phyloP scores from a whole-genome alignment of 2,329 filamentous ascomycete genomes.

The Xylariaceae sp. region DNA sequence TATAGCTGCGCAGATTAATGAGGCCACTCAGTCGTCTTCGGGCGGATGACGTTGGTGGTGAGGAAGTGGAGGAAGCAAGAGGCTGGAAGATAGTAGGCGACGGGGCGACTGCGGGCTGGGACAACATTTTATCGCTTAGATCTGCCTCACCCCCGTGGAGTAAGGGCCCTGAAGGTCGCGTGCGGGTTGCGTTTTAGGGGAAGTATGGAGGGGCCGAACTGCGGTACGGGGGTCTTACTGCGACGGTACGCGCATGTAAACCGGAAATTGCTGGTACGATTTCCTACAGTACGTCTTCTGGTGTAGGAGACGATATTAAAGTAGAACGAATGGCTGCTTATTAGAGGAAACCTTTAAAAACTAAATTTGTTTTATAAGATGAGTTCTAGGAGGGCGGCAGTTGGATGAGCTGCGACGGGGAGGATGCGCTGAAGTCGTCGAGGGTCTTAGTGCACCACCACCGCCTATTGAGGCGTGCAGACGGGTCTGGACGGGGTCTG shows the following conservation, averaged over 20 bases:
- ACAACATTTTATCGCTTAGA: conserved; percentile 38
- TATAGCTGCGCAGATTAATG: conserved; percentile 38
- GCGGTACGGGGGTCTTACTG: too few relatives aligned
- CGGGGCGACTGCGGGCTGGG: conserved; percentile 37
- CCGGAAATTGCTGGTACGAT: too few relatives aligned
- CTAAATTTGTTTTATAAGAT: too few relatives aligned
- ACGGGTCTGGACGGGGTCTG: not conserved
- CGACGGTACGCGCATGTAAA: too few relatives aligned
- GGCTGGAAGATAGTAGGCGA: conserved; percentile 39
- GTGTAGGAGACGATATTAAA: too few relatives aligned
- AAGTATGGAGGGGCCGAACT: conserved; percentile 1
- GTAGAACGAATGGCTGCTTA: too few relatives aligned
- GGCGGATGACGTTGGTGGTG: conserved; percentile 33
- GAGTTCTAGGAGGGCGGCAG: too few relatives aligned
- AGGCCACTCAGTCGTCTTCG: conserved; percentile 38
- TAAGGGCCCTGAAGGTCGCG: conserved; percentile 4
- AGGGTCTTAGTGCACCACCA: conserved; percentile 1
- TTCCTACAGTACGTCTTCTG: too few relatives aligned
- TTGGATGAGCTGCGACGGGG: too few relatives aligned
- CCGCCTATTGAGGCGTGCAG: conserved; percentile 1
- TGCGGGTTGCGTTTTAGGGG: conserved; percentile 17
- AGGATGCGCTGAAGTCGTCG: conserved; percentile 2
- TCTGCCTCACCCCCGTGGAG: conserved; percentile 13
- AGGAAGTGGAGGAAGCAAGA: conserved; percentile 35
- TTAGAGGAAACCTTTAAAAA: too few relatives aligned